phyloP scores from a whole-genome alignment of 306 rosid species.

The Biancaea sappan region DNA sequence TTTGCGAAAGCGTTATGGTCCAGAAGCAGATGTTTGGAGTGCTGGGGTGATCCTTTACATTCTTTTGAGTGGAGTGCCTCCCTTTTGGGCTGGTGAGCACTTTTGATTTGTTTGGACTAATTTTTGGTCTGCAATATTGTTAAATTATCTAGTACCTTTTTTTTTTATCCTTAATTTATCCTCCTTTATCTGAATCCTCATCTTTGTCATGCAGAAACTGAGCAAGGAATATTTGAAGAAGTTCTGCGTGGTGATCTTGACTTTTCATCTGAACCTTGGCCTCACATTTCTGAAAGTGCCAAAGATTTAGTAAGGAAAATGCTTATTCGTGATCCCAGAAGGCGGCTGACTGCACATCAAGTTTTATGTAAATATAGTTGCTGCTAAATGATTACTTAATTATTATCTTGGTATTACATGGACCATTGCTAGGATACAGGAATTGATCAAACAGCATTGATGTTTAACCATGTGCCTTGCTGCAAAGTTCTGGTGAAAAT shows the following conservation, averaged over 20 bases:
- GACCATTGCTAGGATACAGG: neutral
- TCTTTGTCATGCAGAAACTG: slow-evolving; percentile 54
- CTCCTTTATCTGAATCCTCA: slow-evolving; percentile 11
- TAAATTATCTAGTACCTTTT: neutral
- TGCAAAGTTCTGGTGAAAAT: slow-evolving; percentile 5
- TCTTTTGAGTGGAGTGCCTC: slow-evolving; percentile 98
- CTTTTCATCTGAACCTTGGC: slow-evolving; percentile 95
- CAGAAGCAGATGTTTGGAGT: slow-evolving; percentile 99
- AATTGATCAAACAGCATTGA: slow-evolving; percentile 12
- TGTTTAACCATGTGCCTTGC: slow-evolving; percentile 16
- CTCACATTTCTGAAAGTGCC: slow-evolving; percentile 90
- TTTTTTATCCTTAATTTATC: slow-evolving; percentile 9
- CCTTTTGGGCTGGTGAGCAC: slow-evolving; percentile 97
- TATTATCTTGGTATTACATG: slow-evolving; percentile 16
- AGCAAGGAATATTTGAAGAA: slow-evolving; percentile 94
- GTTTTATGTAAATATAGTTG: slow-evolving; percentile 77
- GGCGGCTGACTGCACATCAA: slow-evolving; percentile 80
- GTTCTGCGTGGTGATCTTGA: slow-evolving; percentile 90
- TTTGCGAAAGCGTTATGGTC: slow-evolving; percentile 85
- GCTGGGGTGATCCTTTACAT: slow-evolving; percentile 96
- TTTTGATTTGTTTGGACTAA: slow-evolving; percentile 16
- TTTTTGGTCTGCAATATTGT: neutral
- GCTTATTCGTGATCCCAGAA: slow-evolving; percentile 91
- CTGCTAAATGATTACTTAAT: slow-evolving; percentile 27
- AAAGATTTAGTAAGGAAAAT: slow-evolving; percentile 93